Conservation (phyloP, 495 filamentous ascomycete species). For the Endocarpon pusillum region DNA sequence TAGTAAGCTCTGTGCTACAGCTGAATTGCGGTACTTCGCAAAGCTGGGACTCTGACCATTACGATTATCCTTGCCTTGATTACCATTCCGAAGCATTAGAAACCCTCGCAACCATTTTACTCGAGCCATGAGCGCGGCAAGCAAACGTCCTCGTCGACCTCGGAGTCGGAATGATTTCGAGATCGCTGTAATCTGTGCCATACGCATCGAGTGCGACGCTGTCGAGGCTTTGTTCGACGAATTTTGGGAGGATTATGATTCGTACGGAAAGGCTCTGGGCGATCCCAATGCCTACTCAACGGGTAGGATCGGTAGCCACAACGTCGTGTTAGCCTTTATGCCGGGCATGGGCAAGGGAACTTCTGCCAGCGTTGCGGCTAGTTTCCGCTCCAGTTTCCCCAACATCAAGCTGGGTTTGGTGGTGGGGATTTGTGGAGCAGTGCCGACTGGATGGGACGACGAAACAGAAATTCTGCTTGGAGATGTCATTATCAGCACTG, state of each 20-base stretch:
- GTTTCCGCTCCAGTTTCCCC: constrained; percentile 1
- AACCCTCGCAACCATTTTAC: too few relatives aligned
- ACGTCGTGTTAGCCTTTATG: constrained; percentile 6
- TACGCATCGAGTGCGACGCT: constrained; percentile 4
- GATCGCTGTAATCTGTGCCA: constrained; percentile 4
- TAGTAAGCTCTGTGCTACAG: too few relatives aligned
- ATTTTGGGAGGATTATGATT: background rate
- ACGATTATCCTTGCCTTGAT: too few relatives aligned
- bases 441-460: constrained; percentile 7
- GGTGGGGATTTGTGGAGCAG: constrained; percentile 21
- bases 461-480: constrained; percentile 15
- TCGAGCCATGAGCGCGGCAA: too few relatives aligned
- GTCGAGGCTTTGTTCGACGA: constrained; percentile 6
- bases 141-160: too few relatives aligned
- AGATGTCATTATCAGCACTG: constrained; percentile 20
- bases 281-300: constrained; percentile 2
- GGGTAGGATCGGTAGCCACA: constrained; percentile 2
- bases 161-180: constrained; percentile 1
- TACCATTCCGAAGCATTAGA: too few relatives aligned
- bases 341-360: constrained; percentile 4
- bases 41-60: too few relatives aligned
- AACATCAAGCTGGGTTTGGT: constrained; percentile 10
- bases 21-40: too few relatives aligned
- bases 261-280: background rate
- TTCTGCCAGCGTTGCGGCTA: constrained; percentile 2